Percentiles rank a stretch among this genome's conserved stretches.
These are phyloP conservation scores for Clathrospora elynae DNA, from an alignment of 2,329 filamentous ascomycete genomes.

Conservation along the genomic window DNA sequence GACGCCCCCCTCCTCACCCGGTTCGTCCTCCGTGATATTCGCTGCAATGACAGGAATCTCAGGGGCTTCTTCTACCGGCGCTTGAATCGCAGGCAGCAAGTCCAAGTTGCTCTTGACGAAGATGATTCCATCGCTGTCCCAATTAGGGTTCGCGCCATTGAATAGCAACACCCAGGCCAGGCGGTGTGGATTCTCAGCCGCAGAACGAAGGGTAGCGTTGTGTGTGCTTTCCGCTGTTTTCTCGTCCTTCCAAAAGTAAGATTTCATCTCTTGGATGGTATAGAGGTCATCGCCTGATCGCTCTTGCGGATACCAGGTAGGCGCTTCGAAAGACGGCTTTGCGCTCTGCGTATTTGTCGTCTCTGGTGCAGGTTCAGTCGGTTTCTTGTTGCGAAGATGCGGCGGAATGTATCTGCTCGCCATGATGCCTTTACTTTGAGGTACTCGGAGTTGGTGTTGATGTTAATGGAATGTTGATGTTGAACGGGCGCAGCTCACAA, in stretches of 20 bases:
- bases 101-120: constrained; percentile 4
- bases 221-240: background rate
- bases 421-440: background rate
- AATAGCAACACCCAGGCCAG: constrained; percentile 1
- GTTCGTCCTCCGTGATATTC: too few relatives aligned
- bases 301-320: background rate
- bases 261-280: background rate
- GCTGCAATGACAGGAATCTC: too few relatives aligned
- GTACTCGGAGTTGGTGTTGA: background rate
- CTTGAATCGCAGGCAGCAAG: background rate
- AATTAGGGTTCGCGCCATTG: background rate
- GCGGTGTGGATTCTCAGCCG: background rate
- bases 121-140: background rate
- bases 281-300: background rate
- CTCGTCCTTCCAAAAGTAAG: background rate
- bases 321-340: background rate
- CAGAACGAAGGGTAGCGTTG: background rate
- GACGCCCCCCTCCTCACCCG: too few relatives aligned
- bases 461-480: background rate
- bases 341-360: background rate
- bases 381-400: background rate
- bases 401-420: background rate
- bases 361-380: background rate
- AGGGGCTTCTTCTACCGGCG: too few relatives aligned
- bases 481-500: too few relatives aligned